Base-by-base conservation (phyloP, 805 yeast genomes). In the Candida khao-thaluensis region DNA sequence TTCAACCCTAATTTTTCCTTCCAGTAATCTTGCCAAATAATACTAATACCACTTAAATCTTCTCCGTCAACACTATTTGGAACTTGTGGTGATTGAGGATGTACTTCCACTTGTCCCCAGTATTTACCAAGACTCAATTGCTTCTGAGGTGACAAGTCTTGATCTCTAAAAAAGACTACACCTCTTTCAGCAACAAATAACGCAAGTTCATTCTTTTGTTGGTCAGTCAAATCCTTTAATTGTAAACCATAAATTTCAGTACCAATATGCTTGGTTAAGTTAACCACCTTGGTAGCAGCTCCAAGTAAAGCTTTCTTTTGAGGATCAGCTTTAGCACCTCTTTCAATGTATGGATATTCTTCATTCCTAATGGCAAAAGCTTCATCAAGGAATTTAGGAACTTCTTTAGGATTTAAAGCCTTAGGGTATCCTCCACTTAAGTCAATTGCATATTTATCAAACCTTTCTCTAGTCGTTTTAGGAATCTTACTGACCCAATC, bases 1-100 rank as follows among this genome's bases (percentile, higher is more conserved):
- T n/a, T n/a, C n/a, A n/a, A n/a, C n/a, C 63, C 64, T 22, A 37
- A 46, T 17, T 59, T 57, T 21, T 53, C 51, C 23, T 49, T 52
- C 42, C 49, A 52, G 43, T 59, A 62, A 30, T 68, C 69, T 27
- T 58, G 62, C 75, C 75, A 69, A 35, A 71, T 62, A 6, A 64
- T 66, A 17, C 69, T 52, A 38, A 62, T 57, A 29, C 74, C 76
- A 20, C 44, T 43, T 11, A 50, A 36, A 12, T 42, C 41, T 11
- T 41, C 35, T 22, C 54, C 51, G 17, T 45, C 41, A 11, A 16
- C 21, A 7, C 40, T 29, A 25, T 42, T 37, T 9, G 60, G 60
- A 11, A 57, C 56, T 29, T 51, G 41, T n/a, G 53, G 52, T 27
- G 45, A 56, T 49, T 57, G 63, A 15, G 63, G 56, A 37, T 59